Conservation (phyloP, 169 alveolate species). For the Prorocentrum cordatum region DNA sequence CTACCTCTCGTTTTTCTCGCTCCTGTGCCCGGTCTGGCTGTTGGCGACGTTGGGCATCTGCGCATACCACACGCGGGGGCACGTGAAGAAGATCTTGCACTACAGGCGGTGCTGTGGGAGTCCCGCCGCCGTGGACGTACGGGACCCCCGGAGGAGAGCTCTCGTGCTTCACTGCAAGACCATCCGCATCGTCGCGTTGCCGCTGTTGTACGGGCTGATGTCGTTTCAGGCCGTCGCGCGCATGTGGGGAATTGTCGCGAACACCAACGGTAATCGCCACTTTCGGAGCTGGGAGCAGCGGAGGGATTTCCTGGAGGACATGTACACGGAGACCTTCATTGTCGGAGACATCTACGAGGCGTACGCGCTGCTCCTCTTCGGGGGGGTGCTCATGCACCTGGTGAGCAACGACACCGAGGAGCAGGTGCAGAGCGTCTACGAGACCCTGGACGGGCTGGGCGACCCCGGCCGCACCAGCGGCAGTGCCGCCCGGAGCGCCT, state of each 20-base stretch:
- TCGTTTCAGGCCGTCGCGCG: not conserved
- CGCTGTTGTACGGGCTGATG: not conserved
- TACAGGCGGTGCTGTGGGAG: too few relatives aligned
- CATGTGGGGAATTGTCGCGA: not conserved
- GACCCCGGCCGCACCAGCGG: too few relatives aligned
- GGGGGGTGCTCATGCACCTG: not conserved
- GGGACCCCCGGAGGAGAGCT: not conserved
- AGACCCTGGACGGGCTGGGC: not conserved
- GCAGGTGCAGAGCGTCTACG: not conserved
- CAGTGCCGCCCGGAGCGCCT: too few relatives aligned
- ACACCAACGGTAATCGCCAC: not conserved
- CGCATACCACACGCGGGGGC: not conserved
- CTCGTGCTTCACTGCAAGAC: not conserved
- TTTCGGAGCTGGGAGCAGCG: not conserved
- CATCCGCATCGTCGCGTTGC: not conserved
- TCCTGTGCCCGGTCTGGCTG: not conserved
- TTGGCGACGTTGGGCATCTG: not conserved
- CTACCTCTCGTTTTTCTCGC: too few relatives aligned
- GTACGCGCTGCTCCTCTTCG: not conserved
- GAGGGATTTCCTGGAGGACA: not conserved
- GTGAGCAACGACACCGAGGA: not conserved
- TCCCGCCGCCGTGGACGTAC: too few relatives aligned
- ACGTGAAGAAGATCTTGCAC: not conserved
- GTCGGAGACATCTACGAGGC: not conserved
- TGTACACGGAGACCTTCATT: not conserved